A percentile compares a stretch with the other conserved stretches of the same genome.
Evolutionary conservation across 129 eudicot species (phyloP).

Genomic region (Chrysanthemum makinoi): DNA sequence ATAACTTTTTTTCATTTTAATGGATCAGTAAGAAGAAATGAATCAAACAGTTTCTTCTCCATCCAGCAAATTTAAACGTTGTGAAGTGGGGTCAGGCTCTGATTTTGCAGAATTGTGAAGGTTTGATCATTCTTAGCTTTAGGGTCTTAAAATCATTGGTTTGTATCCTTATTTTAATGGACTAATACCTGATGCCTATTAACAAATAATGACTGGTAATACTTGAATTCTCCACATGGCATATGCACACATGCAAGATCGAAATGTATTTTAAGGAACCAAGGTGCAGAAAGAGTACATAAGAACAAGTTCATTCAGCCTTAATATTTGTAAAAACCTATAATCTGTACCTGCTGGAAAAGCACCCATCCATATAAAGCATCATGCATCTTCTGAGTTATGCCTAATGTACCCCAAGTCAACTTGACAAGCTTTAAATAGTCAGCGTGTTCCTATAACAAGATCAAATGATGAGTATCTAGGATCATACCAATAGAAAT

Average conservation of each 20-base stretch:
- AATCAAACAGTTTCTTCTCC: too few species aligned
- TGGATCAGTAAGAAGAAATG: not conserved
- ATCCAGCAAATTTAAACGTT: too few species aligned
- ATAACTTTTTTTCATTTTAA: too few species aligned
- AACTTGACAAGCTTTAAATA: constrained; percentile 67
- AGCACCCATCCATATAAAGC: constrained; percentile 87
- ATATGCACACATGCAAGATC: not conserved
- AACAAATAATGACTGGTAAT: not conserved
- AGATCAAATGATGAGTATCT: constrained; percentile 20
- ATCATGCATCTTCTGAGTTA: constrained; percentile 73
- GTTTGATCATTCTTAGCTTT: too few species aligned
- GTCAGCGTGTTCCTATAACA: constrained; percentile 70
- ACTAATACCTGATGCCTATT: constrained; percentile 9
- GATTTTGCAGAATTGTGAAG: too few species aligned
- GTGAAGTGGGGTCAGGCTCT: too few species aligned
- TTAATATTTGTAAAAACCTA: constrained; percentile 2
- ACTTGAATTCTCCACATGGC: not conserved
- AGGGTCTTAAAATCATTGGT: not conserved
- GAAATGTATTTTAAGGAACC: too few species aligned
- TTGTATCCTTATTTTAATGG: too few species aligned
- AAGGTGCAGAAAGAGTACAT: too few species aligned
- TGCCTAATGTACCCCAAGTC: constrained; percentile 90
- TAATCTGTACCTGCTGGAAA: constrained; percentile 73
- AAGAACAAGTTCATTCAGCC: too few species aligned
- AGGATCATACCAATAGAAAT: constrained; percentile 21